Evolutionary conservation across 148 eudicot species (phyloP).

Genomic region (Hydrangea macrophylla): DNA sequence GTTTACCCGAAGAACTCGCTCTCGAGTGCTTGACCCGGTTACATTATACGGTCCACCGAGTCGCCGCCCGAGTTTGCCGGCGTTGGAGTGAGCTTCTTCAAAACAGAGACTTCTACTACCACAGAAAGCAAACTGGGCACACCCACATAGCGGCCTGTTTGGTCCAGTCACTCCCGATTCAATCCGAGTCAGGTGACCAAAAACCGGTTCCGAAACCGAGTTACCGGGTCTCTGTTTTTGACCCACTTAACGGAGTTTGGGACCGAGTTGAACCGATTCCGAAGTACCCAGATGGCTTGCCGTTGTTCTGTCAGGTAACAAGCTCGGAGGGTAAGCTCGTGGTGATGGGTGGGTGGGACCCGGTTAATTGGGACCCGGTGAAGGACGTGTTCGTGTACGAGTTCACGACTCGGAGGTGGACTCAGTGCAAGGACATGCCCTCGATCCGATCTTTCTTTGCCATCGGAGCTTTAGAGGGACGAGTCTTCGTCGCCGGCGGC

Average conservation of each 20-base stretch:
- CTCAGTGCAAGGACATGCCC: slow-evolving; percentile 55
- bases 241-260: slow-evolving; percentile 38
- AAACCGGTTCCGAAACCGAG: slow-evolving; percentile 32
- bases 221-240: slow-evolving; percentile 52
- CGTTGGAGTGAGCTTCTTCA: slow-evolving; percentile 52
- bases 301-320: slow-evolving; percentile 61
- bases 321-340: slow-evolving; percentile 64
- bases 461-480: slow-evolving; percentile 31
- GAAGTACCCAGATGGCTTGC: slow-evolving; percentile 53
- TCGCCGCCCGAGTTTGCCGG: slow-evolving; percentile 46
- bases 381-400: slow-evolving; percentile 58
- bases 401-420: slow-evolving; percentile 50
- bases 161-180: slow-evolving; percentile 39
- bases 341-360: slow-evolving; percentile 76
- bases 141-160: slow-evolving; percentile 52
- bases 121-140: slow-evolving; percentile 37
- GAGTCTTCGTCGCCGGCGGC: slow-evolving; percentile 62
- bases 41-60: slow-evolving; percentile 36
- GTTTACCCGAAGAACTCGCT: slow-evolving; percentile 66
- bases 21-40: slow-evolving; percentile 60
- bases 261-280: slow-evolving; percentile 55
- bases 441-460: slow-evolving; percentile 57
- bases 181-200: slow-evolving; percentile 3
- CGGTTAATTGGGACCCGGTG: slow-evolving; percentile 49
- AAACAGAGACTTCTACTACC: slow-evolving; percentile 42